A percentile compares a stretch with the other conserved stretches of the same genome.
Conservation (phyloP, 73 alveolate species). For the Paramecium tetraurelia region DNA sequence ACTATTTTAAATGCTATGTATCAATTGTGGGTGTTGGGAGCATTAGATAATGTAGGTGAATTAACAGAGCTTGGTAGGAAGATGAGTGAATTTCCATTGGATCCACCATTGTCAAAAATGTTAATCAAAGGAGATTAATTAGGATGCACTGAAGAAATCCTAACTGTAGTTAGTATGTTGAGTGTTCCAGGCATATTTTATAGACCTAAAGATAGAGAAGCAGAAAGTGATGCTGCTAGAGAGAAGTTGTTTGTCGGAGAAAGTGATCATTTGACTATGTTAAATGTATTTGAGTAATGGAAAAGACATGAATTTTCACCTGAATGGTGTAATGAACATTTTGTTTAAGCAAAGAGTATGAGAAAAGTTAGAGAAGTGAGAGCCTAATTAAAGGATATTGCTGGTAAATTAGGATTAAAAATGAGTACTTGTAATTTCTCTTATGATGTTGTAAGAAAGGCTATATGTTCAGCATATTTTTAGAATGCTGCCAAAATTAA, state of each 20-base stretch:
- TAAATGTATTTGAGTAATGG: slow-evolving; percentile 99
- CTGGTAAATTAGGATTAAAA: slow-evolving; percentile 87
- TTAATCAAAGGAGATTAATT: slow-evolving; percentile 90
- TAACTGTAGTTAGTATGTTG: slow-evolving; percentile 99
- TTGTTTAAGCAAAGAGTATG: slow-evolving; percentile 95
- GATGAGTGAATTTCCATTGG: slow-evolving; percentile 99
- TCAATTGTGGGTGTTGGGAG: slow-evolving; percentile 99
- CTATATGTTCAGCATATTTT: slow-evolving; percentile 99
- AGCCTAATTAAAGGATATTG: slow-evolving; percentile 87
- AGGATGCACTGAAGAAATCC: slow-evolving; percentile 90
- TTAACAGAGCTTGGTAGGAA: slow-evolving; percentile 97
- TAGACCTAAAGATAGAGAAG: slow-evolving; percentile 98
- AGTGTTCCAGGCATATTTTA: slow-evolving; percentile 98
- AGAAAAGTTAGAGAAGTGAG: slow-evolving; percentile 92
- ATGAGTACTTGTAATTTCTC: slow-evolving; percentile 87
- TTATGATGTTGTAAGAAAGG: slow-evolving; percentile 98
- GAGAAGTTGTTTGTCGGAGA: slow-evolving; percentile 99
- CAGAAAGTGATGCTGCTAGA: slow-evolving; percentile 99
- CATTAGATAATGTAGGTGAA: slow-evolving; percentile 97
- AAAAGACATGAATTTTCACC: slow-evolving; percentile 82
- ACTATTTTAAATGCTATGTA: slow-evolving; percentile 99
- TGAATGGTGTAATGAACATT: slow-evolving; percentile 98
- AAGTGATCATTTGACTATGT: slow-evolving; percentile 99
- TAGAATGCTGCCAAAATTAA: slow-evolving; percentile 98
- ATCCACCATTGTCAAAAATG: slow-evolving; percentile 99